Conservation (phyloP, 352 stramenopile species). For the Phytophthora sp. region DNA sequence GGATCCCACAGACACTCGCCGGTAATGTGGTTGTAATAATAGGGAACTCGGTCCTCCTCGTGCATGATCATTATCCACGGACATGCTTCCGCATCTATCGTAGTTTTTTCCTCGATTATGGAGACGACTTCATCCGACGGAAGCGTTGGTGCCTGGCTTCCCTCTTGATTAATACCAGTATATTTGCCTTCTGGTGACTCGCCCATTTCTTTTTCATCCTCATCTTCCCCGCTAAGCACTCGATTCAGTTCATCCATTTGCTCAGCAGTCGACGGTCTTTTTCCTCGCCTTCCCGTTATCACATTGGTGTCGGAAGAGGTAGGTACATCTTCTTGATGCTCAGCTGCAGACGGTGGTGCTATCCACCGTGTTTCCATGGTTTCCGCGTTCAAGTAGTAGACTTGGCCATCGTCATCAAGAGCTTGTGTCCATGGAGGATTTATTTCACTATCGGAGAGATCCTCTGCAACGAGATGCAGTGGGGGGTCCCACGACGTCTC, state of each 20-base stretch:
- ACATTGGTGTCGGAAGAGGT: background rate
- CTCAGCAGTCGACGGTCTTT: constrained; percentile 59
- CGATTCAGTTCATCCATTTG: constrained; percentile 68
- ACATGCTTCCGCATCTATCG: constrained; percentile 11
- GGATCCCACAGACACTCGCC: constrained; percentile 72
- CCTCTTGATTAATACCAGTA: background rate
- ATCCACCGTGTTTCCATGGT: constrained; percentile 67
- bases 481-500: constrained; percentile 59
- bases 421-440: constrained; percentile 49
- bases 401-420: constrained; percentile 44
- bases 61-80: constrained; percentile 79
- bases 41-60: constrained; percentile 62
- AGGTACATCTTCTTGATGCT: background rate
- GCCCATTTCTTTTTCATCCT: constrained; percentile 29
- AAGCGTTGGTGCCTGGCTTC: background rate
- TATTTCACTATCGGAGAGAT: background rate
- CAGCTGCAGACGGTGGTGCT: constrained; percentile 24
- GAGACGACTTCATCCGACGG: too few species aligned
- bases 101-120: background rate
- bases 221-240: constrained; percentile 52
- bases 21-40: constrained; percentile 75
- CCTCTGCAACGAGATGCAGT: constrained; percentile 9
- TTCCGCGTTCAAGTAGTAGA: constrained; percentile 63
- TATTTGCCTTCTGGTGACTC: too few species aligned
- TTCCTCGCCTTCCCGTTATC: constrained; percentile 23